phyloP scores from a whole-genome alignment of 768 basidiomycete species.

The Paxillus rubicundulus region DNA sequence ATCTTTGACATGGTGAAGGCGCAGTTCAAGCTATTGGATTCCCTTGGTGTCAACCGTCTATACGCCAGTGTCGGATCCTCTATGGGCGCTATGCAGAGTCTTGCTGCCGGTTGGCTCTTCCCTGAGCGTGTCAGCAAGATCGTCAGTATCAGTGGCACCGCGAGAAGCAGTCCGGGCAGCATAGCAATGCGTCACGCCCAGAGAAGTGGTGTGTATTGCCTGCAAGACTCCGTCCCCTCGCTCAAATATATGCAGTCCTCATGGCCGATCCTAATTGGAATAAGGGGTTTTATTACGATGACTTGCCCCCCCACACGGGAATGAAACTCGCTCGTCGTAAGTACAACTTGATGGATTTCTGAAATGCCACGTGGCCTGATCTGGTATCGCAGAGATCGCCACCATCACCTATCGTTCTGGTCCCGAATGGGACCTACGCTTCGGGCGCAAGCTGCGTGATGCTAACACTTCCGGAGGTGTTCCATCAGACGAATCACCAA shows the following conservation, averaged over 20 bases:
- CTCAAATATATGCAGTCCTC: slow-evolving; percentile 56
- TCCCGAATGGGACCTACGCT: slow-evolving; percentile 99
- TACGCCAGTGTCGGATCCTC: slow-evolving; percentile 94
- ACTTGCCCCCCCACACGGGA: slow-evolving; percentile 92
- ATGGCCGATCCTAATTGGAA: slow-evolving; percentile 99
- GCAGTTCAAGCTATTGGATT: slow-evolving; percentile 83
- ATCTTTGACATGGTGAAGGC: slow-evolving; percentile 98
- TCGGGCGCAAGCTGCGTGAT: slow-evolving; percentile 71
- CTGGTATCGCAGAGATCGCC: slow-evolving; percentile 73
- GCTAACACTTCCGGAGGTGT: slow-evolving; percentile 9
- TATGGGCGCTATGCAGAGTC: slow-evolving; percentile 98
- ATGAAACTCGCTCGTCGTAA: slow-evolving; percentile 98
- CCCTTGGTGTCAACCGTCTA: slow-evolving; percentile 77
- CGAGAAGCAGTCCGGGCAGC: slow-evolving; percentile 85
- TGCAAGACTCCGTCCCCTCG: not conserved
- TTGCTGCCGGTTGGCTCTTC: slow-evolving; percentile 91
- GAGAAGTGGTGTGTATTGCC: slow-evolving; percentile 66
- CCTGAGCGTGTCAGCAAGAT: slow-evolving; percentile 88
- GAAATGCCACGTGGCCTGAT: not conserved
- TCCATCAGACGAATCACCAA: slow-evolving; percentile 14
- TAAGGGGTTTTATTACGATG: slow-evolving; percentile 95
- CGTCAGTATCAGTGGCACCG: slow-evolving; percentile 93
- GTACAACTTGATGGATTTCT: slow-evolving; percentile 25
- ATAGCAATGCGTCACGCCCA: slow-evolving; percentile 97
- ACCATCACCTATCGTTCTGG: slow-evolving; percentile 99